Conservation (phyloP, 2,329 filamentous ascomycete genomes). For the Cladosporium cucumerinum region DNA sequence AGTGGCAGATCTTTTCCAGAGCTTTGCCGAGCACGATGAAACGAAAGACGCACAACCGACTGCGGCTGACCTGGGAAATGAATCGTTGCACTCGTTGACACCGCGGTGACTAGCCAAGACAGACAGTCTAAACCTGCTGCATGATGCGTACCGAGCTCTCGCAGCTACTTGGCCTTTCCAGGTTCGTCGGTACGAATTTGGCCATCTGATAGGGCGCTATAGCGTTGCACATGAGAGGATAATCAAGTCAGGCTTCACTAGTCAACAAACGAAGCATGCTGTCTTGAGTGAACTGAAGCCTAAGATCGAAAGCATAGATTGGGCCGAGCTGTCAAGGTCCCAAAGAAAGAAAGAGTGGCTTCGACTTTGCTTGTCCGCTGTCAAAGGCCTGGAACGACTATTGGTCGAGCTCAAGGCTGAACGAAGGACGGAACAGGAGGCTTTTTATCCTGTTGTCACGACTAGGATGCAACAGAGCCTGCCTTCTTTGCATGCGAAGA, state of each 20-base stretch:
- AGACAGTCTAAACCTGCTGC: background rate
- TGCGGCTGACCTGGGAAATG: background rate
- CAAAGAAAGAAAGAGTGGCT: background rate
- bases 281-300: background rate
- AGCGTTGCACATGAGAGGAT: background rate
- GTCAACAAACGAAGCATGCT: background rate
- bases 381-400: background rate
- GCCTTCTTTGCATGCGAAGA: background rate
- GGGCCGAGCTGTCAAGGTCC: background rate
- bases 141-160: background rate
- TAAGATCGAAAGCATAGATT: background rate
- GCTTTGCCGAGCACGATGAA: background rate
- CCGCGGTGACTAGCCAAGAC: background rate
- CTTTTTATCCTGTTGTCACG: background rate
- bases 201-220: background rate
- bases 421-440: background rate
- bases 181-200: background rate
- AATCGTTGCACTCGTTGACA: background rate
- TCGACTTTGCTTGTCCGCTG: background rate
- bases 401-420: background rate
- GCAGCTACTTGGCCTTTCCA: constrained; percentile 14
- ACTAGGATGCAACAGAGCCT: background rate
- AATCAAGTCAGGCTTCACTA: background rate
- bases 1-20: background rate
- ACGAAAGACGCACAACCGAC: background rate